Evolutionary conservation across 1,284 basidiomycete genomes (phyloP).

Genomic region (Fomitopsis palustris): DNA sequence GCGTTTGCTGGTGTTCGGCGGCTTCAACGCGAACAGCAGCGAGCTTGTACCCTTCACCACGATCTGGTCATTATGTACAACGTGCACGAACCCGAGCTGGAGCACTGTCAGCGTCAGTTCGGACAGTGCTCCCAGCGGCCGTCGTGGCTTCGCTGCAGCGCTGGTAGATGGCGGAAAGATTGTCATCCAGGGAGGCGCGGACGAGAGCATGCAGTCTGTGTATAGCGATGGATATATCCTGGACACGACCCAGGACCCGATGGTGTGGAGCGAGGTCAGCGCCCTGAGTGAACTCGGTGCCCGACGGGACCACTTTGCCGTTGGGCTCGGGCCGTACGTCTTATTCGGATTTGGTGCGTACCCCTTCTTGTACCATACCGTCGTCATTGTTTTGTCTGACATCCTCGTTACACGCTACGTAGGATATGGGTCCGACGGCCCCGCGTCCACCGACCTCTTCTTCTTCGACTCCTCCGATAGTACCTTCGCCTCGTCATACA

Average conservation of each 20-base stretch:
- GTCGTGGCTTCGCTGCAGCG: slow-evolving; percentile 65
- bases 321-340: slow-evolving; percentile 56
- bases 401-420: slow-evolving; percentile 5
- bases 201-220: slow-evolving; percentile 49
- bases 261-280: slow-evolving; percentile 52
- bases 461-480: slow-evolving; percentile 47
- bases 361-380: background rate
- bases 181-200: slow-evolving; percentile 78
- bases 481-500: slow-evolving; percentile 38
- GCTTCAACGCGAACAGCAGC: slow-evolving; percentile 50
- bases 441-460: slow-evolving; percentile 47
- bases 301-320: slow-evolving; percentile 72
- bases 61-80: slow-evolving; percentile 66
- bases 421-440: slow-evolving; percentile 57
- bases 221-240: slow-evolving; percentile 76
- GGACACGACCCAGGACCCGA: slow-evolving; percentile 52
- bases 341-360: slow-evolving; percentile 77
- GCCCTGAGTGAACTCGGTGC: slow-evolving; percentile 53
- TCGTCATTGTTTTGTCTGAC: background rate
- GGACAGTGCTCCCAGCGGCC: slow-evolving; percentile 48
- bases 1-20: slow-evolving; percentile 73
- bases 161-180: slow-evolving; percentile 52
- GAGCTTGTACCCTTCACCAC: slow-evolving; percentile 52
- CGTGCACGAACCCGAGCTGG: slow-evolving; percentile 48
- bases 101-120: slow-evolving; percentile 36